phyloP scores from a whole-genome alignment of 2,329 filamentous ascomycete genomes.

The Colletotrichum higginsianum region DNA sequence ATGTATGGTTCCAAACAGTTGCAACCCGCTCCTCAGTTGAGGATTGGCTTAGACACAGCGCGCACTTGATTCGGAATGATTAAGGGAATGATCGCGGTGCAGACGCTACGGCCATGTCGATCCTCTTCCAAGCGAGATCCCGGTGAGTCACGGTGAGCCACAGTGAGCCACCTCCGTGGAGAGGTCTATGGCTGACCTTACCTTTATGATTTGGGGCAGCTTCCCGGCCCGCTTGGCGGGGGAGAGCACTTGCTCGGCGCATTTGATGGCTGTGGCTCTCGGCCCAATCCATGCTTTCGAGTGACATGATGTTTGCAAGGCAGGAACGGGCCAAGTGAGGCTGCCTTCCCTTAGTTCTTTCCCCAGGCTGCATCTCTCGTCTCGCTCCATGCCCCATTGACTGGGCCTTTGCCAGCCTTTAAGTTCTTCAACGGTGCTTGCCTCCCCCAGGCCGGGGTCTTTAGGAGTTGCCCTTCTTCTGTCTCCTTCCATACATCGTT shows the following conservation, averaged over 20 bases:
- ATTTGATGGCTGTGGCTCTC: not conserved
- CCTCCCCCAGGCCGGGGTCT: not conserved
- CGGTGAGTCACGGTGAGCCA: not conserved
- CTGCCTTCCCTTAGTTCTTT: constrained; percentile 15
- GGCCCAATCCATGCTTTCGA: not conserved
- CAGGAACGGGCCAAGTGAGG: not conserved
- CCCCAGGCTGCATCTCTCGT: not conserved
- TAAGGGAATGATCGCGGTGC: not conserved
- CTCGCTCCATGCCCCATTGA: not conserved
- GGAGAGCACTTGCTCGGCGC: not conserved
- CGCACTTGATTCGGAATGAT: no score
- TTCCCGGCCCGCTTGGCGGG: not conserved
- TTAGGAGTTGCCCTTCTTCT: not conserved
- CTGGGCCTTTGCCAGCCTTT: not conserved
- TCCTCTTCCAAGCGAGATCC: not conserved
- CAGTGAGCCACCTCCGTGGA: not conserved
- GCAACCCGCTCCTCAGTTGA: not conserved
- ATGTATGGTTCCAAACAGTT: no score
- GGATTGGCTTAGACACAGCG: constrained; percentile 2
- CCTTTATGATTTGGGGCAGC: not conserved
- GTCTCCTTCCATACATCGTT: no score
- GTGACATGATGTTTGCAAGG: not conserved
- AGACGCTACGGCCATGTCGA: not conserved
- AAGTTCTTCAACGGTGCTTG: constrained; percentile 1
- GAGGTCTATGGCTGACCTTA: not conserved